A percentile compares a stretch with the other conserved stretches of the same genome.
These are phyloP conservation scores for Orbilia brochopaga DNA, from an alignment of 2,329 filamentous ascomycete genomes.

Conservation along the genomic window DNA sequence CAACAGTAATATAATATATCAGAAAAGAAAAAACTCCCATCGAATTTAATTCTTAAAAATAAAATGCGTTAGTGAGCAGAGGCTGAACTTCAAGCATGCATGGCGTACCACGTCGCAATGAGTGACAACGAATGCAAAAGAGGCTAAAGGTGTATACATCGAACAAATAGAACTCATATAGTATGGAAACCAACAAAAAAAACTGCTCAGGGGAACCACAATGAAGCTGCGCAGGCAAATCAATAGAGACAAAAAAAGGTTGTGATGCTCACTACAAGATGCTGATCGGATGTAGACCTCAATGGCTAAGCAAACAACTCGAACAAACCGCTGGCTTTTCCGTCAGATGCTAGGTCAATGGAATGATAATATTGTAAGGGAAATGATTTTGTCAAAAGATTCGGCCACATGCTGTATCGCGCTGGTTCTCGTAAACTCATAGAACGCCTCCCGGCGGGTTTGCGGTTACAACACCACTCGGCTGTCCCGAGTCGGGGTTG, in stretches of 20 bases:
- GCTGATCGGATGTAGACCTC: slow-evolving; percentile 1
- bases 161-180: slow-evolving; percentile 39
- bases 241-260: slow-evolving; percentile 18
- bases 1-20: too few species aligned
- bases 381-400: too few species aligned
- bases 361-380: slow-evolving; percentile 12
- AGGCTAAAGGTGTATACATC: slow-evolving; percentile 42
- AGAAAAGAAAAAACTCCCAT: not conserved
- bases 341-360: slow-evolving; percentile 37
- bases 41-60: not conserved
- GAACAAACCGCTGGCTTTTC: slow-evolving; percentile 47
- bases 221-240: slow-evolving; percentile 32
- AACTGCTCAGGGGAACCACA: slow-evolving; percentile 2
- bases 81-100: slow-evolving; percentile 14
- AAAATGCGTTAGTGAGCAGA: slow-evolving; percentile 9
- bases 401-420: not conserved
- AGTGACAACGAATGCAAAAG: slow-evolving; percentile 32
- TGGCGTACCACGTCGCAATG: slow-evolving; percentile 10
- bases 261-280: slow-evolving; percentile 4
- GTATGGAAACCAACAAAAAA: not conserved
- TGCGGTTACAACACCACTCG: slow-evolving; percentile 39
- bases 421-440: slow-evolving; percentile 9
- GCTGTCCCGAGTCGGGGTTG: slow-evolving; percentile 47
- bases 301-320: slow-evolving; percentile 6
- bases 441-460: slow-evolving; percentile 46